These are phyloP conservation scores for Colletotrichum siamense DNA, from an alignment of 2,329 filamentous ascomycete genomes.

Conservation along the genomic window DNA sequence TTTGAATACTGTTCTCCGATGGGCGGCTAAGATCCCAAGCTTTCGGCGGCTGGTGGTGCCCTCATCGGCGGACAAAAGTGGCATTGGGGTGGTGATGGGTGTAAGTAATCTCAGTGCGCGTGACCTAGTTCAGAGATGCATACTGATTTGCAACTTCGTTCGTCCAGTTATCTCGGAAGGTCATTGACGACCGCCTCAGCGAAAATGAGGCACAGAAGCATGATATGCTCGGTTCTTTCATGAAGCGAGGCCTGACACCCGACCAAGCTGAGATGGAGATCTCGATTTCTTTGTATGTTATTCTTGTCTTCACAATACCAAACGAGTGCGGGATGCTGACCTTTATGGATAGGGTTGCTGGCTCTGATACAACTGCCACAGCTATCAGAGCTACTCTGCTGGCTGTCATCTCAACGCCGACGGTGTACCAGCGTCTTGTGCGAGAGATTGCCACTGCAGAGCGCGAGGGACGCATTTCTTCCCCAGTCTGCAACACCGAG, in stretches of 20 bases:
- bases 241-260: conserved; percentile 42
- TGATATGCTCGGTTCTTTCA: conserved; percentile 57
- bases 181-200: conserved; percentile 51
- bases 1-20: conserved; percentile 46
- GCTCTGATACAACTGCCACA: conserved; percentile 64
- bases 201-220: conserved; percentile 43
- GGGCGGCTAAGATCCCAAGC: conserved; percentile 26
- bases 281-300: conserved; percentile 41
- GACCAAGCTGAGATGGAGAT: conserved; percentile 49
- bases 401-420: conserved; percentile 56
- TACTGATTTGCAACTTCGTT: neutral
- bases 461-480: conserved; percentile 45
- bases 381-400: conserved; percentile 59
- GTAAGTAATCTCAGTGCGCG: neutral
- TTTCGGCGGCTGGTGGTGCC: neutral
- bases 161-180: conserved; percentile 35
- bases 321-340: conserved; percentile 26
- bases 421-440: conserved; percentile 29
- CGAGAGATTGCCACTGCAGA: conserved; percentile 41
- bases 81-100: neutral
- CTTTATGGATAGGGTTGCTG: conserved; percentile 47
- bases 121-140: neutral
- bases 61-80: neutral
- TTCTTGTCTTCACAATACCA: conserved; percentile 40
- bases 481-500: conserved; percentile 35